A percentile compares a stretch with the other conserved stretches of the same genome.
phyloP scores from a whole-genome alignment of 2,329 filamentous ascomycete genomes.

The Scytalidium sp. region DNA sequence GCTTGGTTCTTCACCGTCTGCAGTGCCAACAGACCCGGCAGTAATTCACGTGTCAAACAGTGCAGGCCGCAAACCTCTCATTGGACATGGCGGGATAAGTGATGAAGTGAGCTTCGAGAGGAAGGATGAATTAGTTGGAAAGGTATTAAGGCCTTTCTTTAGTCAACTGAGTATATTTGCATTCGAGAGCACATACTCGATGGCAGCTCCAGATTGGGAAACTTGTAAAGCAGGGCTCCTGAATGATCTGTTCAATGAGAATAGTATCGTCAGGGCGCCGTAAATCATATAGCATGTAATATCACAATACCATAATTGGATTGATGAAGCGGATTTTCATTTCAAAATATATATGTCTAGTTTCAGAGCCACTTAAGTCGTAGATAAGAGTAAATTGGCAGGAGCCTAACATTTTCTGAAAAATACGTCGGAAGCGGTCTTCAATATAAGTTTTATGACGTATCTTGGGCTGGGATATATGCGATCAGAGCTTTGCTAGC shows the following conservation, averaged over 20 bases:
- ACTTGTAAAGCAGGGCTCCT: conserved; percentile 63
- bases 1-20: conserved; percentile 38
- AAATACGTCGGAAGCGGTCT: neutral
- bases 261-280: conserved; percentile 57
- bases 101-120: conserved; percentile 56
- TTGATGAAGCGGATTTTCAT: neutral
- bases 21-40: conserved; percentile 15
- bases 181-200: conserved; percentile 90
- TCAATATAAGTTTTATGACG: neutral
- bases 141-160: conserved; percentile 84
- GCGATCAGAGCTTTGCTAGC: conserved; percentile 80
- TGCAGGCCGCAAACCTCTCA: conserved; percentile 33
- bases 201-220: conserved; percentile 66
- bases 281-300: conserved; percentile 9
- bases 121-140: conserved; percentile 68
- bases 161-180: conserved; percentile 87
- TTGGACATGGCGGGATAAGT: conserved; percentile 43
- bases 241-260: conserved; percentile 77
- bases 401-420: neutral
- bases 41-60: conserved; percentile 18
- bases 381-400: neutral
- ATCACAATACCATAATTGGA: neutral
- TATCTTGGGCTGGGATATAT: conserved; percentile 45
- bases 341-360: neutral
- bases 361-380: neutral